Conservation (phyloP, 2,329 filamentous ascomycete species). For the Penicillium sp. region DNA sequence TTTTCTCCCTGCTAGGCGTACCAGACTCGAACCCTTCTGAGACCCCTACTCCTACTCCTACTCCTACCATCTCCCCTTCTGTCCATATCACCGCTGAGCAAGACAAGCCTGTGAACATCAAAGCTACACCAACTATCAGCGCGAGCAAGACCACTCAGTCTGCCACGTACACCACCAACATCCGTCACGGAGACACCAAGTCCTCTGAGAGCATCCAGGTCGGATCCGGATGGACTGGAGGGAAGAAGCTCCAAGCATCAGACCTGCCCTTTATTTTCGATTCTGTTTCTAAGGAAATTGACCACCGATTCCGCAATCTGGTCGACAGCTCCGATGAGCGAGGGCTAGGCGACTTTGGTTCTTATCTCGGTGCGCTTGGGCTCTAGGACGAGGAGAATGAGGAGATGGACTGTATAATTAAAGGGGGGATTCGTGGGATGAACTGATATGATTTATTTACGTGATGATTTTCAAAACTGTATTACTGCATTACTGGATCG, state of each 20-base stretch:
- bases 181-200: slow-evolving; percentile 7
- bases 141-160: background rate
- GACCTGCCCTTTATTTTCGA: slow-evolving; percentile 20
- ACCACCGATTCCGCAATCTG: slow-evolving; percentile 16
- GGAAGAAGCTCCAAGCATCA: slow-evolving; percentile 6
- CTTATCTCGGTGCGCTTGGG: background rate
- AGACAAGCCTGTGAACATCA: background rate
- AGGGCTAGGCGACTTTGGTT: background rate
- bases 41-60: slow-evolving; percentile 6
- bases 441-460: background rate
- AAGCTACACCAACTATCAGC: slow-evolving; percentile 8
- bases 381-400: background rate
- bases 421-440: background rate
- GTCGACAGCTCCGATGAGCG: slow-evolving; percentile 30
- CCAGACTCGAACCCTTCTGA: slow-evolving; percentile 1
- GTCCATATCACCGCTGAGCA: background rate
- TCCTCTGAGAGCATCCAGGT: slow-evolving; percentile 17
- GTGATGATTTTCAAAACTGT: background rate
- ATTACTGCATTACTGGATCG: background rate
- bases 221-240: slow-evolving; percentile 10
- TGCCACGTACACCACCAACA: slow-evolving; percentile 12
- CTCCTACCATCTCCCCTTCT: background rate
- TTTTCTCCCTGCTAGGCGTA: slow-evolving; percentile 20
- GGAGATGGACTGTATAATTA: background rate
- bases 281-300: slow-evolving; percentile 16